Evolutionary conservation across 2,329 filamentous ascomycete species (phyloP), one percentile per base, ranked within the genome.

Genomic region (Sporothrix schenckii): DNA sequence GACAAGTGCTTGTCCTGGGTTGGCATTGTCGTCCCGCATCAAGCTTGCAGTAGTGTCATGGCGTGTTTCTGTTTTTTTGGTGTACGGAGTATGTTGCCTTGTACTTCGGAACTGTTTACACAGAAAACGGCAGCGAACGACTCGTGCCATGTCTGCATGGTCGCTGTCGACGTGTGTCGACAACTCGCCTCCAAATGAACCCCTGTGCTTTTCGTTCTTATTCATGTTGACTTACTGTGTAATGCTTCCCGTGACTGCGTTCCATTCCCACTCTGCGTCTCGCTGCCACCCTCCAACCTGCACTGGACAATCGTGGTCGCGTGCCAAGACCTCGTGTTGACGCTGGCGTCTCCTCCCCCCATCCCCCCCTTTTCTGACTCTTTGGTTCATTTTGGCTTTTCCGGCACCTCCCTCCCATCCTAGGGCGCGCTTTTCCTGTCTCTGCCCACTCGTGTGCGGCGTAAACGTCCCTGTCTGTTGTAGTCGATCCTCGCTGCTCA

Each of bases 241-340:
- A 24, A n/a, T 16, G 11, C 14, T 56, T 54, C 24, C 52, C 21
- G 52, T 27, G 44, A 47, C 44, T 2, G 24, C 56, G 13, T 6
- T 30, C 41, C 14, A 13, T 44, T 7, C 39, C 24, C 41, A 27
- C 60, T 49, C 66, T 19, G 16, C 9, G 41, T 13, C 52, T 14
- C 52, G 14, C 14, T 34, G 21, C 19, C 54, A 44, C 56, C 34
- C 58, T 63, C 49, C 41, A 44, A 2, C n/a, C 52, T 56, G 49
- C 49, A 63, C 21, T 63, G 30, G 39, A n/a, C 58, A 65, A 65
- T 65, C 44, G 44, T 66, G 52, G 60, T 44, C 58, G 58, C 58
- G 58, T 66, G 69, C 69, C 69, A 70, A 70, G 69, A 70, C 69
- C 53, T 70, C 69, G 69, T 70, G 44, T 70, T 70, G 69, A 11